A percentile compares a stretch with the other conserved stretches of the same genome.
Conservation (phyloP, 139 green algal species). For the Chlamydomonas incerta region DNA sequence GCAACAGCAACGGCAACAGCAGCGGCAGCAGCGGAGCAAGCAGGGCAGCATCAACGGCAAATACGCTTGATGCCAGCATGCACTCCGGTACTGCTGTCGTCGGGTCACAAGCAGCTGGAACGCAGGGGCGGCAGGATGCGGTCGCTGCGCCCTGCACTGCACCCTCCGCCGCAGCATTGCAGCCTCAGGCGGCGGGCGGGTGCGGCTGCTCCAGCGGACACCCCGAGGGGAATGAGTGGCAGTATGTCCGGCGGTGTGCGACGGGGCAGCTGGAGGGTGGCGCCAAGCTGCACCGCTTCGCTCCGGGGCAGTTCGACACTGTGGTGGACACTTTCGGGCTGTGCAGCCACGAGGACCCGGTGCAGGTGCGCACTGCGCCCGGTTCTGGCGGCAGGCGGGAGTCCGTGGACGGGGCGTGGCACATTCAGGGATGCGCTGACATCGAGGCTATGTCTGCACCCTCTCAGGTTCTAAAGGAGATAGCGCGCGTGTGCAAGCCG, state of each 20-base stretch:
- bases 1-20: not conserved
- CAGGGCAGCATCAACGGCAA: not conserved
- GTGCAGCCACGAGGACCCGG: constrained; percentile 55
- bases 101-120: too few relatives aligned
- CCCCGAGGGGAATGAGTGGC: not conserved
- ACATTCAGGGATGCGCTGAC: too few relatives aligned
- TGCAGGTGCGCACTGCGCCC: constrained; percentile 23
- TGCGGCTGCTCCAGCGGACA: not conserved
- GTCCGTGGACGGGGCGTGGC: too few relatives aligned
- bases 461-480: constrained; percentile 57
- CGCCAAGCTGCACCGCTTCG: constrained; percentile 50
- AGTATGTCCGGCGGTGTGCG: constrained; percentile 21
- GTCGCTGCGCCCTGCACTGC: too few relatives aligned
- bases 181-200: not conserved
- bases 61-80: not conserved
- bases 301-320: constrained; percentile 70
- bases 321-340: constrained; percentile 77
- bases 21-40: not conserved
- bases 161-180: not conserved
- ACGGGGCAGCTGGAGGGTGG: constrained; percentile 30
- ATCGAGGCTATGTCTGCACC: too few relatives aligned
- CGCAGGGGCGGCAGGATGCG: not conserved
- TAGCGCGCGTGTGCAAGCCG: constrained; percentile 49
- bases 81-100: not conserved
- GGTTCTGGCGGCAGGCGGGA: too few relatives aligned